A percentile compares a stretch with the other conserved stretches of the same genome.
Evolutionary conservation across 2,329 filamentous ascomycete species (phyloP).

Genomic region (Thielaviopsis ethacetica): DNA sequence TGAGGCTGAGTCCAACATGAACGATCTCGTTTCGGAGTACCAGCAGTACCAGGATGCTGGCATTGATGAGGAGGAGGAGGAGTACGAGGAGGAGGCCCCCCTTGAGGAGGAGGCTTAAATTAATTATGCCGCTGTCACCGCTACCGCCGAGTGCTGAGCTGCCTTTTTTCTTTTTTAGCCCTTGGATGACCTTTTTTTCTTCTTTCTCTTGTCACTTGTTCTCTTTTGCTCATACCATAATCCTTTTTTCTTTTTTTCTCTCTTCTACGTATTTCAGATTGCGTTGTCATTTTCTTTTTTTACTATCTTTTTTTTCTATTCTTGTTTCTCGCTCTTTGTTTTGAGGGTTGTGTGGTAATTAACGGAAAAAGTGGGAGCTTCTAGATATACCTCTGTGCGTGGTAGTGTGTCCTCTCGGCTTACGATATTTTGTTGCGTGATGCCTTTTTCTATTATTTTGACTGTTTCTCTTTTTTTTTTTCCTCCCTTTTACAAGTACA

Average conservation of each 20-base stretch:
- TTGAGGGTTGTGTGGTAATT: constrained; percentile 15
- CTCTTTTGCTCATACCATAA: constrained; percentile 12
- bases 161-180: constrained; percentile 9
- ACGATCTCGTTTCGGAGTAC: constrained; percentile 98
- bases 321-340: constrained; percentile 13
- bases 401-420: constrained; percentile 11
- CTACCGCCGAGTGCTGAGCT: not conserved
- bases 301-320: not conserved
- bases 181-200: constrained; percentile 11
- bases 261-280: not conserved
- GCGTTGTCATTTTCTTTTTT: constrained; percentile 4
- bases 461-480: not conserved
- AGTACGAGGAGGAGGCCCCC: constrained; percentile 75
- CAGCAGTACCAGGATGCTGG: constrained; percentile 99
- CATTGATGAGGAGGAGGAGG: constrained; percentile 92
- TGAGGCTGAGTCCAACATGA: constrained; percentile 99
- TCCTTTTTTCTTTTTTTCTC: constrained; percentile 9
- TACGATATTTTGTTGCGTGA: constrained; percentile 12
- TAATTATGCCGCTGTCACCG: constrained; percentile 6
- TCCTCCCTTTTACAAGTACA: not conserved
- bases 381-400: constrained; percentile 24
- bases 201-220: constrained; percentile 10
- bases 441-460: constrained; percentile 9
- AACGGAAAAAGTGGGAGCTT: constrained; percentile 17
- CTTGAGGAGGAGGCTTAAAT: constrained; percentile 50